Base-by-base conservation (phyloP, 108 stramenopile genomes). In the Nitzschia sp. region DNA sequence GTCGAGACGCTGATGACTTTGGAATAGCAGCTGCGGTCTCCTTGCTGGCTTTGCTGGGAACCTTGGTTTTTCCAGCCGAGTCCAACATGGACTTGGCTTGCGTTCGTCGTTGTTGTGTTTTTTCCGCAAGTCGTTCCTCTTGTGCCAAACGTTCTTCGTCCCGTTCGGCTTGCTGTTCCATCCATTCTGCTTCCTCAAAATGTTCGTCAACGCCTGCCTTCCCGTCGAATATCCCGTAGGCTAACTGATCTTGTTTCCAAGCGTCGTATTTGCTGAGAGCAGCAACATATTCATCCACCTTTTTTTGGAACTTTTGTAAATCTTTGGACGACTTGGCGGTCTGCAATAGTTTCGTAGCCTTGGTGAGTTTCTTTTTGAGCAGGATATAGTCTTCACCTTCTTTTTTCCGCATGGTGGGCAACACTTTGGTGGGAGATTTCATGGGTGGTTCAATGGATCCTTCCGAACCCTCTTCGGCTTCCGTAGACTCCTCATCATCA, bases 301-400 rank as follows among this genome's bases (percentile, higher is more conserved):
- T 61, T 61, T 28, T 35, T 2, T 35, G 3, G 3, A 61, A 38
- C 36, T 61, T 35, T 35, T 35, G 11, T 21, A 17, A 2, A 38
- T 38, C 19, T 17, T 17, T 57, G 56, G 56, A 25, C 8, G 33
- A 18, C 38, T 9, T 21, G 2, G 59, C 59, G 3, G 9, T 18
- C 23, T 35, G 3, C 2, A 23, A 11, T 17, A 61, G 59, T 61
- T 23, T 11, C 35, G 9, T 61, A 9, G 59, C 59, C 29, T 61
- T 61, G 59, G 35, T 4, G 5, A 61, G 23, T 38, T 61, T 61
- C 59, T 23, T 35, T 31, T 61, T 61, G 59, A 61, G 36, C 33
- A 61, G 9, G 8, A 11, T 8, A 38, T 61, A 61, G 4, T 51
- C 49, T 9, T 19, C 35, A 61, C 18, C 21, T 19, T 42, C 23